These are phyloP conservation scores for Geranium rotundifolium DNA, from an alignment of 345 rosid species.

Conservation along the genomic window DNA sequence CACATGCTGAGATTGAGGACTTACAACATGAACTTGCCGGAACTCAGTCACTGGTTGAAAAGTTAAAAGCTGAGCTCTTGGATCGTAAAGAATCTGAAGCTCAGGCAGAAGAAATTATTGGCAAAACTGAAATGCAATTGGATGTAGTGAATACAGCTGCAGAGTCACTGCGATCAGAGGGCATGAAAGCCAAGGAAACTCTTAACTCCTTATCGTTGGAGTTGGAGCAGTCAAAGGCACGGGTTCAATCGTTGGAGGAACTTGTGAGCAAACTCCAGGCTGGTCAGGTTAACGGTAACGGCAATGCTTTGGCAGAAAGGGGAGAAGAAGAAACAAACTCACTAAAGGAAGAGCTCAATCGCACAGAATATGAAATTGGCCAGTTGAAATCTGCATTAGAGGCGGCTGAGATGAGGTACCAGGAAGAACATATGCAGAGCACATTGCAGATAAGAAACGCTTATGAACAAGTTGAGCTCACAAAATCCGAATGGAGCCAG, in stretches of 20 bases:
- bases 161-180: constrained; percentile 49
- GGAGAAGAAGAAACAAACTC: no score
- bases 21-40: constrained; percentile 63
- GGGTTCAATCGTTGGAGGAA: constrained; percentile 50
- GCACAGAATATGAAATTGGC: constrained; percentile 40
- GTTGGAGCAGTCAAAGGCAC: constrained; percentile 58
- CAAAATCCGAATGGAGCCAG: constrained; percentile 40
- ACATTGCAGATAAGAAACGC: constrained; percentile 76
- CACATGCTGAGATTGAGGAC: constrained; percentile 29
- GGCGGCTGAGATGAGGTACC: constrained; percentile 69
- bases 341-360: constrained; percentile 37
- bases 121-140: constrained; percentile 45
- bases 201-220: constrained; percentile 39
- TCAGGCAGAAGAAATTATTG: constrained; percentile 44
- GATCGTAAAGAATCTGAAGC: constrained; percentile 75
- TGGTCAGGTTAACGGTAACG: constrained; percentile 5
- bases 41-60: constrained; percentile 60
- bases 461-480: constrained; percentile 58
- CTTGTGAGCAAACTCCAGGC: constrained; percentile 20
- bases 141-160: constrained; percentile 52
- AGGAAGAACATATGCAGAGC: constrained; percentile 80
- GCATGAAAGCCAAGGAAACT: constrained; percentile 51
- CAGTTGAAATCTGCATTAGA: constrained; percentile 61
- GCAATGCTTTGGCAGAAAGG: no score
- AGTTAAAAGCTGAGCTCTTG: constrained; percentile 41